Evolutionary conservation across 805 yeast genomes (phyloP).

Genomic region (Wickerhamiella sergipiensis): DNA sequence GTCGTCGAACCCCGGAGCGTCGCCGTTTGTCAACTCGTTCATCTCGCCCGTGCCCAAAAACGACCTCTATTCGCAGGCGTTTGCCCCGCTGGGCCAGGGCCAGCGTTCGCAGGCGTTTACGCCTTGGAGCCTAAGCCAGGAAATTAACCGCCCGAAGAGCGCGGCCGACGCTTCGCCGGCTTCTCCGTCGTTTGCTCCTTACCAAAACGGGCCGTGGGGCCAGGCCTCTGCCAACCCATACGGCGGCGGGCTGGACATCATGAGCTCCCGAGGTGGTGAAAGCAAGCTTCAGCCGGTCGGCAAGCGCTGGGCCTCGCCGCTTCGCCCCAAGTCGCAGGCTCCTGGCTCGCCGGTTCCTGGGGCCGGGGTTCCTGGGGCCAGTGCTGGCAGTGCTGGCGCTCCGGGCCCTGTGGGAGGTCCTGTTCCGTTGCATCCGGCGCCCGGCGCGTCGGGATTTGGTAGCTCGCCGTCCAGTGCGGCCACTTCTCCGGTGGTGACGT

Average conservation of each 20-base stretch:
- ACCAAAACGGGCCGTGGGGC: slow-evolving; percentile 1
- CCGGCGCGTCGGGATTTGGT: neutral
- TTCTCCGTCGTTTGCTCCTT: neutral
- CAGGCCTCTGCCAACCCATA: neutral
- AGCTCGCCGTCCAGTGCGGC: neutral
- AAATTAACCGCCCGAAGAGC: slow-evolving; percentile 19
- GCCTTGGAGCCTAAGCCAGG: slow-evolving; percentile 17
- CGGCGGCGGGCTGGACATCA: neutral
- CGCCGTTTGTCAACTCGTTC: slow-evolving; percentile 7
- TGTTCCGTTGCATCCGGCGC: neutral
- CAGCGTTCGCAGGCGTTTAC: slow-evolving; percentile 12
- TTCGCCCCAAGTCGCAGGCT: neutral
- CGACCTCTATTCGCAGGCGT: slow-evolving; percentile 17
- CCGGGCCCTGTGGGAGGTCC: neutral
- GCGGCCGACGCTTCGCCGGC: slow-evolving; percentile 12
- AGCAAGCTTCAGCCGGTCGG: neutral
- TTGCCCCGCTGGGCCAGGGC: slow-evolving; percentile 10
- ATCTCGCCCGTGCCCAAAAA: slow-evolving; percentile 3
- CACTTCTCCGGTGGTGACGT: neutral
- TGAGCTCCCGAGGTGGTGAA: neutral
- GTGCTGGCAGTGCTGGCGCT: neutral
- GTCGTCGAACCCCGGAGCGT: slow-evolving; percentile 1
- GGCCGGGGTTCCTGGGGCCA: neutral
- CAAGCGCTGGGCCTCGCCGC: slow-evolving; percentile 1
- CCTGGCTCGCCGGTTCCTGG: neutral